Evolutionary conservation across 805 yeast genomes (phyloP).

Genomic region (Myxozyma kluyveri): DNA sequence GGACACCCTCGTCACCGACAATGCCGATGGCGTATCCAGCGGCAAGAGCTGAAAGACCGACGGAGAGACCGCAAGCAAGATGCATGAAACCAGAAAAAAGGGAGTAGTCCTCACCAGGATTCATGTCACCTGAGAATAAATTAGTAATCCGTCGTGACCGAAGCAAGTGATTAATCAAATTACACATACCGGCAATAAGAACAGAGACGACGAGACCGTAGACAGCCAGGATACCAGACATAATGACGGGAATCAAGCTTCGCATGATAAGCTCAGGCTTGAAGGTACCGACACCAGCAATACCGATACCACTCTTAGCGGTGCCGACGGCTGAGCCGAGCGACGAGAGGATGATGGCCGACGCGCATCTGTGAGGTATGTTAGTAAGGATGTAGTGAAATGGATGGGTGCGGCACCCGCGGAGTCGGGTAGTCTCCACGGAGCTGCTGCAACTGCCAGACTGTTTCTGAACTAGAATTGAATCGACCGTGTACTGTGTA

Average conservation of each 20-base stretch:
- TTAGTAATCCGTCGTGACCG: constrained; percentile 53
- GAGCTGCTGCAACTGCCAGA: not conserved
- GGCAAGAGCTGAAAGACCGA: constrained; percentile 93
- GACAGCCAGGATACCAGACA: constrained; percentile 96
- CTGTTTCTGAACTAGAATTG: no score
- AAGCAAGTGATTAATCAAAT: constrained; percentile 35
- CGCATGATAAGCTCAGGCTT: constrained; percentile 96
- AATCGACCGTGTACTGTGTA: no score
- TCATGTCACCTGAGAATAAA: constrained; percentile 45
- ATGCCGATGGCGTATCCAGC: constrained; percentile 96
- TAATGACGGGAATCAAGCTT: constrained; percentile 84
- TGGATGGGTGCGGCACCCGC: not conserved
- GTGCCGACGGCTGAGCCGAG: constrained; percentile 98
- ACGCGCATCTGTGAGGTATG: constrained; percentile 62
- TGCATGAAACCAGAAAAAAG: constrained; percentile 96
- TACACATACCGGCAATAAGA: constrained; percentile 89
- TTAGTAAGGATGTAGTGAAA: not conserved
- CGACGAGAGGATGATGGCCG: constrained; percentile 97
- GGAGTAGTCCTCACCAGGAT: constrained; percentile 38
- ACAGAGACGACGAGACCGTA: constrained; percentile 98
- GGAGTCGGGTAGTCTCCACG: no score
- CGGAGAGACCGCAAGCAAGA: constrained; percentile 89
- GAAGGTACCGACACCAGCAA: constrained; percentile 96
- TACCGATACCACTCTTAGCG: constrained; percentile 97
- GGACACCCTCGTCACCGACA: constrained; percentile 90